Evolutionary conservation across 495 filamentous ascomycete genomes (phyloP).

Genomic region (Aspergillus hancockii): DNA sequence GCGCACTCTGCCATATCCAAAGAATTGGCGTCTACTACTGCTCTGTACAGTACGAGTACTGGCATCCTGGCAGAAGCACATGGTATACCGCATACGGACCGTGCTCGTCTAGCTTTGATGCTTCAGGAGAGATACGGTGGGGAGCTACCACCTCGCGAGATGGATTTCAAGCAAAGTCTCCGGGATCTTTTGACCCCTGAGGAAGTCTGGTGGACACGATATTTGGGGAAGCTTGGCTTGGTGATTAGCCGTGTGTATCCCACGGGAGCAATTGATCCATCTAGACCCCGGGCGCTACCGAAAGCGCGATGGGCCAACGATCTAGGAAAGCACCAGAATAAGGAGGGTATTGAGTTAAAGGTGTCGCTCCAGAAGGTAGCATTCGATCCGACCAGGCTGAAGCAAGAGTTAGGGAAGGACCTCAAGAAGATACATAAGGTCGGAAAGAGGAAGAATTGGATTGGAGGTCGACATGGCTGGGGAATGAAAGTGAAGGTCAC

Average conservation of each 20-base stretch:
- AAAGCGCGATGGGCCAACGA: slow-evolving; percentile 25
- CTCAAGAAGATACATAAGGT: slow-evolving; percentile 33
- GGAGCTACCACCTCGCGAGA: slow-evolving; percentile 56
- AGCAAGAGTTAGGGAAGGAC: slow-evolving; percentile 28
- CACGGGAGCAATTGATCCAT: slow-evolving; percentile 28
- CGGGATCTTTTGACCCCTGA: slow-evolving; percentile 46
- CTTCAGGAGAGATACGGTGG: slow-evolving; percentile 78
- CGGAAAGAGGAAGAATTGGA: slow-evolving; percentile 38
- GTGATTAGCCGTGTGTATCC: slow-evolving; percentile 31
- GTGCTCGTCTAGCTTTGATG: slow-evolving; percentile 70
- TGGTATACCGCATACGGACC: slow-evolving; percentile 69
- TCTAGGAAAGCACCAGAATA: slow-evolving; percentile 30
- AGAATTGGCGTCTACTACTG: slow-evolving; percentile 60
- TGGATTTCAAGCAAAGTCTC: slow-evolving; percentile 46
- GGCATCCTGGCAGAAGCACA: slow-evolving; percentile 65
- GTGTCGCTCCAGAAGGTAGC: slow-evolving; percentile 30
- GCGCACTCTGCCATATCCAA: slow-evolving; percentile 52
- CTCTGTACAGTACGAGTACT: slow-evolving; percentile 70
- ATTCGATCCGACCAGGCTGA: slow-evolving; percentile 31
- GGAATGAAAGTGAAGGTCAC: slow-evolving; percentile 30
- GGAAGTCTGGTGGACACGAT: slow-evolving; percentile 63
- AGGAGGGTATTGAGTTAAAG: slow-evolving; percentile 27
- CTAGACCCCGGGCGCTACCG: slow-evolving; percentile 31
- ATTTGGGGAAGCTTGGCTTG: slow-evolving; percentile 48
- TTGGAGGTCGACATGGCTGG: slow-evolving; percentile 34